Percentiles rank a stretch among this genome's conserved stretches.
Conservation (phyloP, 2,329 filamentous ascomycete genomes). For the Colletotrichum zoysiae region DNA sequence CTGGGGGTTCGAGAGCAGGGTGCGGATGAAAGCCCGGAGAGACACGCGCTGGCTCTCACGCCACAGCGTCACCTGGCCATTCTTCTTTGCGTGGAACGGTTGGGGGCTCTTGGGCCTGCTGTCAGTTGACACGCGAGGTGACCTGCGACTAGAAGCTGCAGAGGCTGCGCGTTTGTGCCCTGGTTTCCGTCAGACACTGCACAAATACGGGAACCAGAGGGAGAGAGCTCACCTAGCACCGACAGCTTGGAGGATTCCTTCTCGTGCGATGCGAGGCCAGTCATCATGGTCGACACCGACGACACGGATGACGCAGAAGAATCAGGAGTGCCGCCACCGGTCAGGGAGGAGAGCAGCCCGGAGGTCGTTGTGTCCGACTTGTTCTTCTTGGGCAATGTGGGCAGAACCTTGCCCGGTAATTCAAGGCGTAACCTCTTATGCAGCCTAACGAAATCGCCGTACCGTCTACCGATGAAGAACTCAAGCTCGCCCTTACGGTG, state of each 20-base stretch:
- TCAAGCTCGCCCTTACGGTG: slow-evolving; percentile 82
- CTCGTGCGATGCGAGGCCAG: slow-evolving; percentile 50
- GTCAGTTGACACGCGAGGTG: slow-evolving; percentile 62
- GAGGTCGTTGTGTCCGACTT: slow-evolving; percentile 79
- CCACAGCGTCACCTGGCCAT: slow-evolving; percentile 66
- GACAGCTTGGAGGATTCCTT: slow-evolving; percentile 54
- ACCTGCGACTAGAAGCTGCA: slow-evolving; percentile 52
- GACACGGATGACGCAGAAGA: slow-evolving; percentile 86
- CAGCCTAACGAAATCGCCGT: slow-evolving; percentile 86
- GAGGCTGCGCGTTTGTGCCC: slow-evolving; percentile 50
- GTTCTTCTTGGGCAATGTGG: slow-evolving; percentile 91
- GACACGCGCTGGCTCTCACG: slow-evolving; percentile 93
- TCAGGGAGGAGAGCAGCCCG: slow-evolving; percentile 64
- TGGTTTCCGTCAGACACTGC: slow-evolving; percentile 44
- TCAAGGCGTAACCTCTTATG: slow-evolving; percentile 85
- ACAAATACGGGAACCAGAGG: background rate
- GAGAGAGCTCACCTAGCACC: slow-evolving; percentile 55
- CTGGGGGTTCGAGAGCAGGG: slow-evolving; percentile 84
- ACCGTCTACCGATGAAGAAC: slow-evolving; percentile 84
- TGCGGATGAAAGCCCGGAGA: slow-evolving; percentile 89
- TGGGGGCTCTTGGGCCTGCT: slow-evolving; percentile 49
- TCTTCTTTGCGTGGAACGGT: slow-evolving; percentile 48
- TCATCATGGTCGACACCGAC: slow-evolving; percentile 78
- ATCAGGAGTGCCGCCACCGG: slow-evolving; percentile 71
- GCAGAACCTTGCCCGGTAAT: slow-evolving; percentile 89